Evolutionary conservation across 1,139 yeast genomes (phyloP).

Genomic region (Protomyces lactucae-debilis): DNA sequence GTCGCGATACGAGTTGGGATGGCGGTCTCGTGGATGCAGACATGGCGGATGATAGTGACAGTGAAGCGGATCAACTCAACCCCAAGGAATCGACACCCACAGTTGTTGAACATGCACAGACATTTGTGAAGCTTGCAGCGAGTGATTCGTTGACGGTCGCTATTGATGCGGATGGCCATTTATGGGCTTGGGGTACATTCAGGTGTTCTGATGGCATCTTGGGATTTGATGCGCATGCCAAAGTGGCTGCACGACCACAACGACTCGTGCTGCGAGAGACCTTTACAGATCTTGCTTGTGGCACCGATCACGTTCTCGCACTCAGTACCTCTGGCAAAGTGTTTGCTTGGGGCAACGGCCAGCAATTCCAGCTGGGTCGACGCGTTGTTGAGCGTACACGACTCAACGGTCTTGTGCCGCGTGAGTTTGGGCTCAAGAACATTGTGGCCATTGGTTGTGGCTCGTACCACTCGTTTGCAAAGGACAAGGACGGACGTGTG

Average conservation of each 20-base stretch:
- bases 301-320: slow-evolving; percentile 86
- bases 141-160: slow-evolving; percentile 87
- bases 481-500: slow-evolving; percentile 65
- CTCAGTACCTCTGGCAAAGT: slow-evolving; percentile 80
- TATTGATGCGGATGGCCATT: slow-evolving; percentile 72
- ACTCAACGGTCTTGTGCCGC: slow-evolving; percentile 63
- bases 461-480: slow-evolving; percentile 92
- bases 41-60: slow-evolving; percentile 58
- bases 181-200: slow-evolving; percentile 97
- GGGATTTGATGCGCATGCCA: slow-evolving; percentile 67
- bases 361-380: slow-evolving; percentile 85
- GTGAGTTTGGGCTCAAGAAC: slow-evolving; percentile 62
- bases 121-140: slow-evolving; percentile 79
- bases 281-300: slow-evolving; percentile 81
- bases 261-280: slow-evolving; percentile 59
- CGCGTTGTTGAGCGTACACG: slow-evolving; percentile 72
- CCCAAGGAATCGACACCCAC: slow-evolving; percentile 85
- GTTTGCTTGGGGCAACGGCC: slow-evolving; percentile 97
- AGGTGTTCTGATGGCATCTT: slow-evolving; percentile 80
- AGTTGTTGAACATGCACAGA: slow-evolving; percentile 56
- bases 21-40: slow-evolving; percentile 57
- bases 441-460: slow-evolving; percentile 83
- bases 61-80: slow-evolving; percentile 78
- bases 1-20: slow-evolving; percentile 70
- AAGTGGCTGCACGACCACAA: slow-evolving; percentile 62